Base-by-base conservation (phyloP, 2,329 filamentous ascomycete species). In the Sporothrix variecibatus region DNA sequence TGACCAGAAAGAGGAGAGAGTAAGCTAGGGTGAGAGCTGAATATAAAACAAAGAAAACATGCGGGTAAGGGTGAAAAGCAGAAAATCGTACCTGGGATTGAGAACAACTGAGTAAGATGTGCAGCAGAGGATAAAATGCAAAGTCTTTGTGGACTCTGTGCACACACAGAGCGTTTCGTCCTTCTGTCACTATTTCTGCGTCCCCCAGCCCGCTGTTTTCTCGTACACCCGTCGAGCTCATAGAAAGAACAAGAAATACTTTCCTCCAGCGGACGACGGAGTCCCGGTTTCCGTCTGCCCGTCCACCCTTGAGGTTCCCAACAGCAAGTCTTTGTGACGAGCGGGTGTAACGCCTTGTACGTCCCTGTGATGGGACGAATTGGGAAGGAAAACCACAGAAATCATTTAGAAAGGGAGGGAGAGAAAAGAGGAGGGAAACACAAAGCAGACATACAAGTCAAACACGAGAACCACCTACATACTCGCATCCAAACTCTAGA, bases 121-220 rank as follows among this genome's bases (percentile, higher is more conserved):
- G 38, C 46, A n/a, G 38, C 12, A 26, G 40, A 17, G 23, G 11
- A 23, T 15, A 46, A 12, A 26, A 20, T 23, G 38, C 38, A 43
- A 65, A 43, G n/a, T 43, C 12, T 43, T 23, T 9, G 43, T 67
- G 62, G 46, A 15, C 38, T 28, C 23, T 26, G 38, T 46, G 38
- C 38, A 28, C 28, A 43, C 12, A 28, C 34, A 67, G 62, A 67
- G 62, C 15, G 38, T 67, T 68, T 68, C 43, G 65, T 68, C 26
- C 65, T 68, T 68, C 65, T n/a, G 65, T 68, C 65, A 68, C 65
- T 68, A 26, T 15, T 51, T 68, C 65, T 68, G 43, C 65, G 65
- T 46, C 62, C 38, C 12, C 38, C 31, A 46, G 38, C 28, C n/a
- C 38, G 20, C 12, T 46, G 38, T 23, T 26, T 38, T 46, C 38